Evolutionary conservation across 768 basidiomycete genomes (phyloP).

Genomic region (Phlebiopsis flavidoalba): DNA sequence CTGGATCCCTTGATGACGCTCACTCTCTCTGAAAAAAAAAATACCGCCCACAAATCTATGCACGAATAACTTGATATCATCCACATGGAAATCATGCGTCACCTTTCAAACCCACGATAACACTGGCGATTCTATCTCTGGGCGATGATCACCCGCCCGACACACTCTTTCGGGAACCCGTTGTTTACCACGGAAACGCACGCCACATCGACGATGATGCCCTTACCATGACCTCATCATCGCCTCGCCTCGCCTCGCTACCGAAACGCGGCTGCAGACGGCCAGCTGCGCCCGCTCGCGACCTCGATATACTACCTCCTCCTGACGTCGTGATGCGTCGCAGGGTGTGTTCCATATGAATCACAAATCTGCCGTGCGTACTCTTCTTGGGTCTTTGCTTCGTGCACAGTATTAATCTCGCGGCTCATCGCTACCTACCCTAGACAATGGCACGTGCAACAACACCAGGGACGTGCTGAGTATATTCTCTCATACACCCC

Average conservation of each 20-base stretch:
- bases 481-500: constrained; percentile 44
- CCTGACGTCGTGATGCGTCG: constrained; percentile 34
- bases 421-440: background rate
- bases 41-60: background rate
- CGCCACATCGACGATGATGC: background rate
- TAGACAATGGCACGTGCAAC: constrained; percentile 49
- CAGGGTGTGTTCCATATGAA: constrained; percentile 42
- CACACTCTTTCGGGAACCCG: too few species aligned
- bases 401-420: background rate
- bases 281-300: constrained; percentile 29
- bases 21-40: background rate
- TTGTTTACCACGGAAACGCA: background rate
- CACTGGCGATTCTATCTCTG: too few species aligned
- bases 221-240: background rate
- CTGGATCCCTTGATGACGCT: background rate
- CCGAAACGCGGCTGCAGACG: constrained; percentile 14
- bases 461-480: constrained; percentile 46
- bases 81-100: too few species aligned
- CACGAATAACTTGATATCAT: background rate
- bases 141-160: too few species aligned
- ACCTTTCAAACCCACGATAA: too few species aligned
- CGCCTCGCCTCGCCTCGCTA: background rate
- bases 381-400: background rate
- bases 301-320: constrained; percentile 48
- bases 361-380: constrained; percentile 39